These are phyloP conservation scores for Calamus simplicifolius DNA, from an alignment of 176 grass and related monocot genomes.

Conservation along the genomic window DNA sequence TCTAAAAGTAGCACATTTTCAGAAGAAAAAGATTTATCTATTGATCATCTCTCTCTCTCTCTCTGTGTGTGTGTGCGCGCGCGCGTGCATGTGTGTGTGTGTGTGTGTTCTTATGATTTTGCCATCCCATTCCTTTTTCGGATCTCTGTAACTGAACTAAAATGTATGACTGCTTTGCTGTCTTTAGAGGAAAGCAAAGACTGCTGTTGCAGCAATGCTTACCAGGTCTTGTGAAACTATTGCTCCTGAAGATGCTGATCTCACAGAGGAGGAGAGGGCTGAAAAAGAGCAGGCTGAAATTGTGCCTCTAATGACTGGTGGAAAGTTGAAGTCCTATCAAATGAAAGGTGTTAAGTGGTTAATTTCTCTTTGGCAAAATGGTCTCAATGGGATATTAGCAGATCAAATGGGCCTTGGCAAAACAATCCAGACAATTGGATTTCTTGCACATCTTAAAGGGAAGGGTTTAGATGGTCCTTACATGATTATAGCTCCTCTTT, in stretches of 20 bases:
- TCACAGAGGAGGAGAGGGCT: conserved; percentile 63
- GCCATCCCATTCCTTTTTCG: no score
- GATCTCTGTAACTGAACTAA: no score
- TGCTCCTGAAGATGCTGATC: conserved; percentile 36
- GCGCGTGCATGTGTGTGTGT: no score
- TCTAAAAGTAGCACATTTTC: no score
- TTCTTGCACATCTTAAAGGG: conserved; percentile 94
- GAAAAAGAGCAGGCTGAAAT: conserved; percentile 66
- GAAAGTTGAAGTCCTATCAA: conserved; percentile 86
- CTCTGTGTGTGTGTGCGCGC: no score
- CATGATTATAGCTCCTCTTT: conserved; percentile 88
- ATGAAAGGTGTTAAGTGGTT: conserved; percentile 98
- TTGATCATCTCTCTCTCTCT: background rate
- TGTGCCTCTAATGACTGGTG: conserved; percentile 88
- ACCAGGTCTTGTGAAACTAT: conserved; percentile 53
- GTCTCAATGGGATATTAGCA: conserved; percentile 84
- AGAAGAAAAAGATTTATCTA: no score
- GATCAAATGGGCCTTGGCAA: conserved; percentile 99
- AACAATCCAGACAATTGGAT: conserved; percentile 94
- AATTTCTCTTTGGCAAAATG: conserved; percentile 97
- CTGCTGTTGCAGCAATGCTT: conserved; percentile 84
- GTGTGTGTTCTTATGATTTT: background rate
- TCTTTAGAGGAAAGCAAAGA: conserved; percentile 82
- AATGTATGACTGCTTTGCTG: background rate
- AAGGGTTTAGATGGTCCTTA: conserved; percentile 84